Percentiles rank a stretch among this genome's conserved stretches.
Conservation (phyloP, 2,329 filamentous ascomycete species). For the Cercospora brassicicola region DNA sequence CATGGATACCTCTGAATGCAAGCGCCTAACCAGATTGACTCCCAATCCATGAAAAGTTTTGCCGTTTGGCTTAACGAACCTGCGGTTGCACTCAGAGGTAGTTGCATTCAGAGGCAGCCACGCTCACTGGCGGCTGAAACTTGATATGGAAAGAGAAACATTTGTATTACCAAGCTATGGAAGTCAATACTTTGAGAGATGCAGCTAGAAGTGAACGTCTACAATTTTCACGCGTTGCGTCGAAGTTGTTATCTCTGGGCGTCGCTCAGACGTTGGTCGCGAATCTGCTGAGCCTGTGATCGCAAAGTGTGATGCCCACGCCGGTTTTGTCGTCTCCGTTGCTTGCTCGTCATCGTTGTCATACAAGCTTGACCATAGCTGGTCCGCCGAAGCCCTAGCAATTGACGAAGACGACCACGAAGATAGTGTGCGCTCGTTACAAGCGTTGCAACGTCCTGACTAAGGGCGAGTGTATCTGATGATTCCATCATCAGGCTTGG, state of each 20-base stretch:
- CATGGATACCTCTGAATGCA: background rate
- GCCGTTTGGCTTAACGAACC: background rate
- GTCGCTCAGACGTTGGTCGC: background rate
- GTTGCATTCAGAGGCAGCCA: background rate
- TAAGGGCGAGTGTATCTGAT: background rate
- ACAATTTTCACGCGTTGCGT: background rate
- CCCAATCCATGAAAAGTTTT: background rate
- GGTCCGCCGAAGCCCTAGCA: background rate
- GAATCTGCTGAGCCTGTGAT: too few relatives aligned
- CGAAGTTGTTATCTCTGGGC: background rate
- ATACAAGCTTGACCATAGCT: background rate
- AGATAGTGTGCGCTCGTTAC: constrained; percentile 1
- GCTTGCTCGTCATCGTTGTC: background rate
- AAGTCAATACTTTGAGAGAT: background rate
- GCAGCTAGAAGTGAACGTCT: background rate
- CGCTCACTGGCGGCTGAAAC: background rate
- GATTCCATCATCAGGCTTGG: background rate
- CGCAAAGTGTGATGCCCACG: background rate
- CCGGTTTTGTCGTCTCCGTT: background rate
- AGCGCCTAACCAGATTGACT: background rate
- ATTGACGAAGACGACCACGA: background rate
- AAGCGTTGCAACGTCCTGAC: background rate
- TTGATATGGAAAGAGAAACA: background rate
- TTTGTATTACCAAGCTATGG: background rate
- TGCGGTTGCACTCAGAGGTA: background rate